Base-by-base conservation (phyloP, 2,329 filamentous ascomycete genomes). In the Ceratocystis huliohia region DNA sequence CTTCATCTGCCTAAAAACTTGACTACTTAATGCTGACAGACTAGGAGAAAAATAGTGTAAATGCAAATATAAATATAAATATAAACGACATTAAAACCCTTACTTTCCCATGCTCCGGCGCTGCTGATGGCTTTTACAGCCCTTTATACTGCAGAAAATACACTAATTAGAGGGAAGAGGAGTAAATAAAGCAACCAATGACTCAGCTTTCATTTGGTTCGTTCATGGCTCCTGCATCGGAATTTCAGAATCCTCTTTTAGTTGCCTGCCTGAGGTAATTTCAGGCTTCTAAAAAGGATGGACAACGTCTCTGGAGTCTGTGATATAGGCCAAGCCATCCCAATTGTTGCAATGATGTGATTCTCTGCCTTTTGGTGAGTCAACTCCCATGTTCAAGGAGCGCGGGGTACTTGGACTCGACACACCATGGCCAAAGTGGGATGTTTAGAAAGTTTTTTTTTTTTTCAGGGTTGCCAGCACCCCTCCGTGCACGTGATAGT, bases 211-310 rank as follows among this genome's bases (percentile, higher is more conserved):
- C 33, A 63, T 63, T 67, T 65, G 59, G 37, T 63, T 20, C 8
- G 53, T 22, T n/a, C 46, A 30, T 61, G 20, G 50, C 62, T 67
- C 66, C 66, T 67, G 66, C 66, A 67, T 67, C 53, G 66, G 66
- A 64, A 65, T 53, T 41, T 13, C 13, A 13, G 22, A 33, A 10
- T 30, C 30, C 10, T 33, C 53, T n/a, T n/a, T 17, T 17, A 25
- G 13, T 5, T n/a, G 25, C 5, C 30, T n/a, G 25, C 5, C 30
- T 5, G 13, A 17, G n/a, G 3, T 7, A 17, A 33, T 17, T 57
- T n/a, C 20, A 6, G 3, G 8, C n/a, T 13, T 33, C 30, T 33
- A 6, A 33, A 7, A 33, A 48, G n/a, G 3, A n/a, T 48, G 3
- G 7, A 13, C 25, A 25, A 7, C 2, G 20, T 25, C 48, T 25